phyloP scores from a whole-genome alignment of 371 early-diverging fungal genomes.

The Phascolomyces articulosus region DNA sequence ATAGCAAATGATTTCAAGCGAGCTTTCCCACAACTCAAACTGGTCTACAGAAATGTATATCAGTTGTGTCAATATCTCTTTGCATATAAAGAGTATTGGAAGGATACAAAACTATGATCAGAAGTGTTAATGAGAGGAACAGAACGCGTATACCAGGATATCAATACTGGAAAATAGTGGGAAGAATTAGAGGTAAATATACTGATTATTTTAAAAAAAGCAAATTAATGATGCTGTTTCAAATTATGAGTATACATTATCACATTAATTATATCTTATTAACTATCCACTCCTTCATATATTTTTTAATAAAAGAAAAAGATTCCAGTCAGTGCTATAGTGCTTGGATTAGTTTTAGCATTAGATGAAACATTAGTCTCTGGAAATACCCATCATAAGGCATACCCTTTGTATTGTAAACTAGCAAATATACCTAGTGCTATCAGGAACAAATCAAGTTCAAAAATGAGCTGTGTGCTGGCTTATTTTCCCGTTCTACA shows the following conservation, averaged over 20 bases:
- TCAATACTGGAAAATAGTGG: conserved; percentile 7
- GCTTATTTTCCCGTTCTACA: conserved; percentile 1
- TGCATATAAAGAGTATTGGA: background rate
- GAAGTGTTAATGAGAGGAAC: background rate
- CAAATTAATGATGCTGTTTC: too few relatives aligned
- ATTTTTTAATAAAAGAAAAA: background rate
- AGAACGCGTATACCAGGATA: background rate
- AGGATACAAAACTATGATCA: background rate
- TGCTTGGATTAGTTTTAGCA: background rate
- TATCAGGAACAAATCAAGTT: background rate
- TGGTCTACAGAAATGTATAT: too few relatives aligned
- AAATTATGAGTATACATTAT: too few relatives aligned
- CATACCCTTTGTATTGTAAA: background rate
- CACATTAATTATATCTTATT: too few relatives aligned
- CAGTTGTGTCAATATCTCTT: conserved; percentile 3
- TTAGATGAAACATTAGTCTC: background rate
- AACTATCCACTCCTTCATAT: background rate
- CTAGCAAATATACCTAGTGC: background rate
- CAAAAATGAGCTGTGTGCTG: background rate
- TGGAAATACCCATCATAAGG: background rate
- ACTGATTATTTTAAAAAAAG: background rate
- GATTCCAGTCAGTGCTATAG: background rate
- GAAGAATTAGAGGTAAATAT: conserved; percentile 2
- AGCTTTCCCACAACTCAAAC: too few relatives aligned
- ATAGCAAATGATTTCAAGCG: too few relatives aligned